Evolutionary conservation across 2,329 filamentous ascomycete genomes (phyloP), one percentile per base, ranked within the genome.

Genomic region (Xylariales sp.): DNA sequence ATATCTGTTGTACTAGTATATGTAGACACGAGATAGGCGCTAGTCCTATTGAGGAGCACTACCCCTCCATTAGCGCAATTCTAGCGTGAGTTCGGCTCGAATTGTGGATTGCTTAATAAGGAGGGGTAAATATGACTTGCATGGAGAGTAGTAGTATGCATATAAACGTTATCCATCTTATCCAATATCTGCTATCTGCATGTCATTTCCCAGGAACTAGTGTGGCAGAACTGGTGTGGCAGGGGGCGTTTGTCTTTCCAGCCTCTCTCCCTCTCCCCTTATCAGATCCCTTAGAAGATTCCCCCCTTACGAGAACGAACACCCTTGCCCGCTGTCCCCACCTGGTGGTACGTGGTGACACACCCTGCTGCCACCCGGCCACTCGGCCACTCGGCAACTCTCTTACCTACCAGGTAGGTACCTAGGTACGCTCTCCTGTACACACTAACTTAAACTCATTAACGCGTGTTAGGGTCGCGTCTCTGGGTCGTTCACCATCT

Each of bases 401-500:
- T 23, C 23, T 23, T 23, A 23, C 23, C 23, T 23, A 23, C 23
- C 23, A n/a, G n/a, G n/a, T 23, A 23, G 23, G 23, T 8, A 28
- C 48, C 12, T 3, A 39, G 36, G 36, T 39, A 39, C 34, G 9
- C 34, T 36, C 34, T 6, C 9, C 6, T 36, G 34, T 36, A 36
- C 36, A 39, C 12, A 39, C 8, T 39, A 10, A 39, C 36, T 28
- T 7, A 10, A 30, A 49, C 63, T 64, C 67, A 69, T 69, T 69
- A 67, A 69, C 67, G 67, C 67, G 67, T 69, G 56, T 63, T 36
- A 28, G 36, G 65, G 65, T 67, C 67, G 64, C 64, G 67, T 67
- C 63, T 60, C 10, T n/a, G 53, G 63, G 53, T 53, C 41, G 12
- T 58, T 56, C 62, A 52, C 50, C 62, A 48, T 46, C 34, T 62